Base-by-base conservation (phyloP, 176 grass and related monocot species). In the Phragmites australis region DNA sequence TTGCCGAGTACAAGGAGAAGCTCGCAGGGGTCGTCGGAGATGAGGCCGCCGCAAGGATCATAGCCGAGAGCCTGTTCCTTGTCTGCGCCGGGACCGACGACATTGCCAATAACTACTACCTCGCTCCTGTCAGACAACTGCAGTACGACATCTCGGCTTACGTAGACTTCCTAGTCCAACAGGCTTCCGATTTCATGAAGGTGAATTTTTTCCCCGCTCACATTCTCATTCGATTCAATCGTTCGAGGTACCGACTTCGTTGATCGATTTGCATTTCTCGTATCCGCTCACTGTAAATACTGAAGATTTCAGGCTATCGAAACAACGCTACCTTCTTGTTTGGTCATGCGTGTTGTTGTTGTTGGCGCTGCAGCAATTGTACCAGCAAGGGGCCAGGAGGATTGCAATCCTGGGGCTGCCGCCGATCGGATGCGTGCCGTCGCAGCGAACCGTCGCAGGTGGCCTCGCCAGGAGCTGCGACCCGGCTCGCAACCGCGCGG, bases 1-100 rank as follows among this genome's bases (percentile, higher is more conserved):
- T 90, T 6, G 64, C 22, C 34, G 88, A 90, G 84, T 87, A 90
- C 83, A 87, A 86, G 72, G 65, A 73, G 59, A 83, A 40, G 78
- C 66, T 90, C 21, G 79, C 47, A 0, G 79, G 49, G 43, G 39
- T 83, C 19, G 55, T 45, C 43, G 88, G 88, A 2, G 83, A 78
- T 1, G 67, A 37, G 6, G 50, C 55, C 25, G 57, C 83, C 14
- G 84, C 72, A 4, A 82, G 49, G n/a, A 83, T 83, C 39, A 16
- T 90, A 0, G n/a, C 72, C 34, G 83, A 83, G 31, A 74, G 73
- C 58, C 59, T 87, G 21, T 90, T 72, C 72, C 2, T 83, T 0
- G 64, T 83, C 49, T 90, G 65, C 50, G 78, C 74, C 14, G 88
- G 88, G 10, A 34, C 43, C 18, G 68, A 90, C 67, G 88, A 90